Evolutionary conservation across 2,329 filamentous ascomycete genomes (phyloP).

Genomic region (Ophiostoma montium): DNA sequence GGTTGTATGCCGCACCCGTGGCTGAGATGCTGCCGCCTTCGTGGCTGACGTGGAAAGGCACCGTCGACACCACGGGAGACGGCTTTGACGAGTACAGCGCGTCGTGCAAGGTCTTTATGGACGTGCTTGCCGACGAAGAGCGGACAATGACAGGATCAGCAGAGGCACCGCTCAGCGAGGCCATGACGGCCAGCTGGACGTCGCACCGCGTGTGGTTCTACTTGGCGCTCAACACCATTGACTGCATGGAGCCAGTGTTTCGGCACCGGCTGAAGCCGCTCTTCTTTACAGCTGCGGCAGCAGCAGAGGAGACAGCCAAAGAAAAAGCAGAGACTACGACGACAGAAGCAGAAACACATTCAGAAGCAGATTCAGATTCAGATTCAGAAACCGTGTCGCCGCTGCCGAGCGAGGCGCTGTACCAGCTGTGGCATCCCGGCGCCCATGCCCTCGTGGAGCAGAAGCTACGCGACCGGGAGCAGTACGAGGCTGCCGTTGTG

Average conservation of each 20-base stretch:
- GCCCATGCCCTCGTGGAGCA: neutral
- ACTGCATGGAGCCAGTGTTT: neutral
- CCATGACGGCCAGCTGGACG: neutral
- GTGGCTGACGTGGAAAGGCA: conserved; percentile 17
- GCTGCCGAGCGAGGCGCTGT: neutral
- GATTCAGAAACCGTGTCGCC: too few species aligned
- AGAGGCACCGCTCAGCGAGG: neutral
- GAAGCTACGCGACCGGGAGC: neutral
- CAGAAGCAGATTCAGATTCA: too few species aligned
- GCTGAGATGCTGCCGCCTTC: conserved; percentile 17
- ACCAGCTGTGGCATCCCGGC: neutral
- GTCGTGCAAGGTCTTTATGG: neutral
- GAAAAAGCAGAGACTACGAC: too few species aligned
- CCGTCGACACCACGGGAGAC: conserved; percentile 5
- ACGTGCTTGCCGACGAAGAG: neutral
- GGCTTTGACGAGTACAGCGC: conserved; percentile 5
- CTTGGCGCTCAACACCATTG: neutral
- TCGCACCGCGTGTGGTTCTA: neutral
- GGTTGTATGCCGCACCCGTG: conserved; percentile 17
- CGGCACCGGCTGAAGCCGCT: too few species aligned
- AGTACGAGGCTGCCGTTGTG: neutral
- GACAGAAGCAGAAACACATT: too few species aligned
- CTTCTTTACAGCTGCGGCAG: too few species aligned
- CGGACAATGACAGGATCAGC: neutral
- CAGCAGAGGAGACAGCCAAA: too few species aligned